Evolutionary conservation across 2,329 filamentous ascomycete species (phyloP).

Genomic region (Penicillium verrucosum): DNA sequence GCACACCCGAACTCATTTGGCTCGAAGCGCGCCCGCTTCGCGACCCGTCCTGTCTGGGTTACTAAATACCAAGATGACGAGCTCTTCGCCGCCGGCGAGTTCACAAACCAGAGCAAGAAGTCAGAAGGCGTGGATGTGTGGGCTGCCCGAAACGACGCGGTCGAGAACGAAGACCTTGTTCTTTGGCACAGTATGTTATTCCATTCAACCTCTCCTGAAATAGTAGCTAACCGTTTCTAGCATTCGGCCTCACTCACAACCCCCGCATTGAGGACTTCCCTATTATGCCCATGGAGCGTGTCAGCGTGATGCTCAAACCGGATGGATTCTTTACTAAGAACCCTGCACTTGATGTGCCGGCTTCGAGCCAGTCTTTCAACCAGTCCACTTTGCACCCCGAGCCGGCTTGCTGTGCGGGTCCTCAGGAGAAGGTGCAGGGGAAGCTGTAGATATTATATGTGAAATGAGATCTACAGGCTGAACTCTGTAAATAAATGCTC

Average conservation of each 20-base stretch:
- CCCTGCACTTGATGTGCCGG: constrained; percentile 48
- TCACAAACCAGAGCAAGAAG: constrained; percentile 52
- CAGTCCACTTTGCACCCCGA: constrained; percentile 36
- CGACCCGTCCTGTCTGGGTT: constrained; percentile 55
- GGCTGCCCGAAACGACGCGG: constrained; percentile 47
- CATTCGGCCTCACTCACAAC: constrained; percentile 60
- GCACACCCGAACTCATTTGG: constrained; percentile 47
- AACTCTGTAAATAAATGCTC: not conserved
- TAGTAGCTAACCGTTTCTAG: constrained; percentile 18
- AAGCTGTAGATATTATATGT: constrained; percentile 23
- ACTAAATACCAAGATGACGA: constrained; percentile 54
- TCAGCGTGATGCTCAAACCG: constrained; percentile 48
- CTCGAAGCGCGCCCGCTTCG: constrained; percentile 49
- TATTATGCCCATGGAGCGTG: constrained; percentile 61
- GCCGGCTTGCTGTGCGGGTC: constrained; percentile 23
- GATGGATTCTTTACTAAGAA: constrained; percentile 53
- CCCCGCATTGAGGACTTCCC: constrained; percentile 64
- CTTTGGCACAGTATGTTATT: constrained; percentile 38
- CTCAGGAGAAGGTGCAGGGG: constrained; percentile 21
- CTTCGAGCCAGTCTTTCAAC: constrained; percentile 40
- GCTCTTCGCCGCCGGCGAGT: constrained; percentile 52
- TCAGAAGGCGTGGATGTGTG: constrained; percentile 54
- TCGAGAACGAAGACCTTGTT: constrained; percentile 47
- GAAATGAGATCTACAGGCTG: not conserved
- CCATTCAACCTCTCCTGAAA: not conserved